Conservation (phyloP, 106 monocot genomes). For the Iris macrosiphon region DNA sequence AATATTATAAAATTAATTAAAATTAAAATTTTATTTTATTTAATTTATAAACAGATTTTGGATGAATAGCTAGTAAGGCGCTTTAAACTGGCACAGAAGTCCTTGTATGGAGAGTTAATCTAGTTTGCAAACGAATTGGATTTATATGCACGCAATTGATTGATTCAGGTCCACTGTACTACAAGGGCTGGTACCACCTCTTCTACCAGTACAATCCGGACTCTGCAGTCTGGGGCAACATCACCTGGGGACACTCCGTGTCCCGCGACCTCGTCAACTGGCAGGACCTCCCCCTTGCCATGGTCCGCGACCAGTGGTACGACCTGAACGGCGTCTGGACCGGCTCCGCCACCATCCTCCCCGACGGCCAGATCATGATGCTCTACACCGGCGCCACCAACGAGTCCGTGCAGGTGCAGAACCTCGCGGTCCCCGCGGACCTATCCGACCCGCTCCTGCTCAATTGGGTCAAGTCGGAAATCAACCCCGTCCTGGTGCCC, state of each 20-base stretch:
- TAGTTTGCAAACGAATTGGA: too few species aligned
- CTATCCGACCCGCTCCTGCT: constrained; percentile 20
- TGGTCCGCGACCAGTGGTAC: constrained; percentile 40
- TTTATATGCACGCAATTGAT: too few species aligned
- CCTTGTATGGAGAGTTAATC: too few species aligned
- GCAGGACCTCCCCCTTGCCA: constrained; percentile 40
- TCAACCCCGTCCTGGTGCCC: constrained; percentile 15
- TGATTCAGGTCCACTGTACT: constrained; percentile 26
- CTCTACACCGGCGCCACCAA: constrained; percentile 36
- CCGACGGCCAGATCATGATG: constrained; percentile 20
- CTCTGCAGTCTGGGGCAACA: constrained; percentile 29
- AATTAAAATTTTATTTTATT: too few species aligned
- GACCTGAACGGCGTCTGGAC: constrained; percentile 46
- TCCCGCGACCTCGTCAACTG: constrained; percentile 37
- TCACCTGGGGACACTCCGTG: constrained; percentile 45
- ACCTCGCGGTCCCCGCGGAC: constrained; percentile 28
- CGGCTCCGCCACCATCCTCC: constrained; percentile 41
- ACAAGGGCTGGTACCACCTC: constrained; percentile 50
- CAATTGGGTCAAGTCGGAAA: constrained; percentile 16
- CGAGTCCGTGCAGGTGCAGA: constrained; percentile 25
- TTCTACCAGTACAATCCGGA: constrained; percentile 50
- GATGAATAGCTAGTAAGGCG: too few species aligned
- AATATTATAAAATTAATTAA: too few species aligned
- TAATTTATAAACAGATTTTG: too few species aligned
- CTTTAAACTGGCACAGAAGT: too few species aligned